Conservation (phyloP, 163 green algal genomes). For the Coccomyxa subellipsoidea region DNA sequence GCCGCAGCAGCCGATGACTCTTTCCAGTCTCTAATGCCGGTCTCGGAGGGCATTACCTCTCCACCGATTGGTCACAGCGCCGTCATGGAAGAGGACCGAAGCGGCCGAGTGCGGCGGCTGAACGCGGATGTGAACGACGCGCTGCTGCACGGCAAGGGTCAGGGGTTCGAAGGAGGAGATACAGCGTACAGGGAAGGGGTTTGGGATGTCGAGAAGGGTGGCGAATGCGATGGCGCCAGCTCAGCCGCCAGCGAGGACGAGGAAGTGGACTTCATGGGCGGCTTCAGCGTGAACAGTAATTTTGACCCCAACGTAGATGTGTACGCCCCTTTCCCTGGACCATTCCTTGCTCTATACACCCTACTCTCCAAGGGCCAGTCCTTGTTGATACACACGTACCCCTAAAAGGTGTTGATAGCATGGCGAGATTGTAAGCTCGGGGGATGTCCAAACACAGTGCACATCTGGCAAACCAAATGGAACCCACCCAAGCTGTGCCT, state of each 20-base stretch:
- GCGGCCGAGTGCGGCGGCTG: neutral
- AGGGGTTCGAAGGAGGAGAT: neutral
- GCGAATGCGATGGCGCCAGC: neutral
- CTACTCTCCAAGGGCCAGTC: no score
- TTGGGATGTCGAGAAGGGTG: neutral
- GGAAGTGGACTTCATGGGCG: conserved; percentile 1
- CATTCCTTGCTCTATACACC: no score
- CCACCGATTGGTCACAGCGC: no score
- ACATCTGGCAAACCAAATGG: no score
- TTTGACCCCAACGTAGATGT: conserved; percentile 5
- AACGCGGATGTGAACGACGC: neutral
- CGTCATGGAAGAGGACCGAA: neutral
- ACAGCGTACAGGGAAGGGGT: neutral
- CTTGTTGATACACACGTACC: no score
- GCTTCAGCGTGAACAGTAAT: neutral
- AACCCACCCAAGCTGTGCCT: no score
- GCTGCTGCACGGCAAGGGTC: neutral
- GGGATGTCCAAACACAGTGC: no score
- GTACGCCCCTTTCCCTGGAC: neutral
- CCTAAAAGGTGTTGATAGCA: no score
- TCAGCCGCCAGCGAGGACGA: neutral
- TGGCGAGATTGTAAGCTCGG: no score
- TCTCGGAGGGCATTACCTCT: no score
- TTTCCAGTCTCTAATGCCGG: no score
- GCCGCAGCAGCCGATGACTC: no score